phyloP scores from a whole-genome alignment of 2,329 filamentous ascomycete genomes.

The Cercospora brassicicola region DNA sequence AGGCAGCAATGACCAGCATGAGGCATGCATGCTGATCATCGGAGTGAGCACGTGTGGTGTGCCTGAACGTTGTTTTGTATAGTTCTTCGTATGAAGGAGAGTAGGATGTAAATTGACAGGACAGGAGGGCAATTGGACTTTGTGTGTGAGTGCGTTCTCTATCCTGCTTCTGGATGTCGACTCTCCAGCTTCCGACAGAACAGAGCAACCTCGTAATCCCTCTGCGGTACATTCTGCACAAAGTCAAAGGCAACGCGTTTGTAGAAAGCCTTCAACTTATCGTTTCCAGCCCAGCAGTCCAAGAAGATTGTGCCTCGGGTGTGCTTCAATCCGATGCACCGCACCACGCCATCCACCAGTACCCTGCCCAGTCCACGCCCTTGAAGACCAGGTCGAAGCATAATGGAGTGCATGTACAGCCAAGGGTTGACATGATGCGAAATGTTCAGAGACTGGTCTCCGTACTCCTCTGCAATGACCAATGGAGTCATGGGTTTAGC shows the following conservation, averaged over 20 bases:
- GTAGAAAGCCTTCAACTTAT: constrained; percentile 19
- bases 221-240: constrained; percentile 12
- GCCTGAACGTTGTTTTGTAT: background rate
- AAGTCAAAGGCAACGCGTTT: constrained; percentile 10
- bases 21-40: constrained; percentile 3
- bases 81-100: background rate
- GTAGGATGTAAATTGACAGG: background rate
- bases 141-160: background rate
- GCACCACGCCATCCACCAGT: constrained; percentile 1
- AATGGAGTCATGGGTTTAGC: background rate
- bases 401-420: constrained; percentile 18
- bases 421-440: constrained; percentile 3
- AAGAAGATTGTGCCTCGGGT: constrained; percentile 15
- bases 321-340: background rate
- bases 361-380: constrained; percentile 9
- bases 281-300: constrained; percentile 21
- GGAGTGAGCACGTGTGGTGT: background rate
- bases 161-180: background rate
- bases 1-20: background rate
- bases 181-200: constrained; percentile 3
- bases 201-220: constrained; percentile 17
- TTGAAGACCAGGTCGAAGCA: constrained; percentile 18
- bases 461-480: background rate
- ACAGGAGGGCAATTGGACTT: background rate
- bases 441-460: background rate